Evolutionary conservation across 1,284 basidiomycete genomes (phyloP), one percentile per base, ranked within the genome.

Genomic region (Wolfiporia cocos): DNA sequence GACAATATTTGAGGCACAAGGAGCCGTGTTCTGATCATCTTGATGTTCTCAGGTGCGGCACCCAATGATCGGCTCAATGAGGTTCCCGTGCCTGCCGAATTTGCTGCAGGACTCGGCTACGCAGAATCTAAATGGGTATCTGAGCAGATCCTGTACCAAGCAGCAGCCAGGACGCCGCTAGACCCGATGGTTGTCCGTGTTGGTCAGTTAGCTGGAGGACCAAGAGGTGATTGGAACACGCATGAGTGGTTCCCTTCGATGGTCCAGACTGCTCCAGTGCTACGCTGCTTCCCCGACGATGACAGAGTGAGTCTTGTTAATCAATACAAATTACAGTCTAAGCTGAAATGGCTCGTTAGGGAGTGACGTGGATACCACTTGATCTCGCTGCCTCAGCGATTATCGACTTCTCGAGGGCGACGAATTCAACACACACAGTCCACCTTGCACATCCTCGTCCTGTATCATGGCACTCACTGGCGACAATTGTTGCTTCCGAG

Each of bases 181-280:
- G 43, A 47, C 1, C 51, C 60, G 1, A 49, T 61, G 10, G 53
- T 65, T 6, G 57, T 70, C 7, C 62, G 71, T n/a, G 61, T 73
- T 24, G 71, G 70, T 1, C 70, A 73, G 48, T 50, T 74, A 17
- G 59, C 59, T 31, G 69, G 71, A 2, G 47, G 52, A 9, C 43
- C 47, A 4, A 64, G 61, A 39, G 71, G 73, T 1, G 56, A 55
- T 14, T 74, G 73, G 72, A 66, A 63, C 32, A 52, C 57, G 34
- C 58, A 54, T 12, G 71, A 74, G 37, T 74, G 70, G 70, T 53
- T 73, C 11, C 70, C 71, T 1, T 54, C 62, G 33, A 53, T 73
- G 2, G 58, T 73, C n/a, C 61, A 65, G 42, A 63, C 61, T 0
- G 59, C 58, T 10, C 29, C 57, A 2, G 44, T 52, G 12, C 46